Conservation (phyloP, 306 rosid species). For the Myrica gale region DNA sequence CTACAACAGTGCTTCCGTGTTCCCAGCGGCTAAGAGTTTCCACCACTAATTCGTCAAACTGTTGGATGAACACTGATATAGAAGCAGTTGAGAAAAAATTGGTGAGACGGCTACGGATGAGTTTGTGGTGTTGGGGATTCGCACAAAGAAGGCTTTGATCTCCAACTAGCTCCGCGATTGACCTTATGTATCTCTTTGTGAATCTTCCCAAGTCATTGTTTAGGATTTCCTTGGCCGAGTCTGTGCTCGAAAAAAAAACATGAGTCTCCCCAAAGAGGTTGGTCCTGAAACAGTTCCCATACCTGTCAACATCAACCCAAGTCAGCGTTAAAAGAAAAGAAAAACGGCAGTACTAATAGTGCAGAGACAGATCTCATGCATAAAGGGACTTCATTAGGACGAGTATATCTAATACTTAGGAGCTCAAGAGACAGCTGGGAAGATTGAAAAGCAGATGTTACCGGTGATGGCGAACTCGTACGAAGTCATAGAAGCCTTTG, state of each 20-base stretch:
- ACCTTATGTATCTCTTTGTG: constrained; percentile 64
- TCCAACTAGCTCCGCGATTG: constrained; percentile 67
- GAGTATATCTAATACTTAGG: too few species aligned
- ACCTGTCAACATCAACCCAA: constrained; percentile 30
- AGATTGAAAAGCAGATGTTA: background rate
- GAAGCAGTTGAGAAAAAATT: constrained; percentile 45
- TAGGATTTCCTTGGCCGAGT: constrained; percentile 59
- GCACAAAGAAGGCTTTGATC: constrained; percentile 67
- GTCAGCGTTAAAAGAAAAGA: background rate
- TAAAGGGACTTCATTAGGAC: background rate
- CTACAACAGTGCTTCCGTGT: constrained; percentile 34
- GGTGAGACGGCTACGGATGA: constrained; percentile 50
- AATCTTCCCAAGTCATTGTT: constrained; percentile 59
- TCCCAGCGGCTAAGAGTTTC: constrained; percentile 53
- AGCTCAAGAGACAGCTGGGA: background rate
- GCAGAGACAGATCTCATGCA: too few species aligned
- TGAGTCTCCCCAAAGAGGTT: constrained; percentile 67
- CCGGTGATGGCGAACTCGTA: constrained; percentile 61
- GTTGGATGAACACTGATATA: constrained; percentile 43
- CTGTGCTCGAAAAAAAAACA: constrained; percentile 62
- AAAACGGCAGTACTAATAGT: background rate
- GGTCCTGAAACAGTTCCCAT: constrained; percentile 78
- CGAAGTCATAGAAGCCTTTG: constrained; percentile 77
- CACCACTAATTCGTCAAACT: constrained; percentile 51
- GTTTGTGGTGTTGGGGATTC: constrained; percentile 56